Conservation (phyloP, 148 eudicot genomes). For the Amaranthus cruentus region DNA sequence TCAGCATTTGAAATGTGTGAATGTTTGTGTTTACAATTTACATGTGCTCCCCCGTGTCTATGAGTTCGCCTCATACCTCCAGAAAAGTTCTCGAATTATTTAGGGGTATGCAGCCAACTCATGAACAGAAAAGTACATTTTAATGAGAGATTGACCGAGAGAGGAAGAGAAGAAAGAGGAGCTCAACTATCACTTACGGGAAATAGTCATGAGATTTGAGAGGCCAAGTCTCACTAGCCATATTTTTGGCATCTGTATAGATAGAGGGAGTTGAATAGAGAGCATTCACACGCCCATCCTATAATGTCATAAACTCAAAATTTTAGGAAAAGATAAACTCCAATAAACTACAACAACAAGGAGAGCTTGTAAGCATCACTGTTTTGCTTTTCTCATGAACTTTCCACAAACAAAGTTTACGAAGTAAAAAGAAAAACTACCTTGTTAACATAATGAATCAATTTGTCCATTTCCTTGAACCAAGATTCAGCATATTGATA, state of each 20-base stretch:
- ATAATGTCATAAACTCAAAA: slow-evolving; percentile 14
- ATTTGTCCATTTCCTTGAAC: slow-evolving; percentile 94
- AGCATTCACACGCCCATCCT: slow-evolving; percentile 91
- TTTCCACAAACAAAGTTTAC: background rate
- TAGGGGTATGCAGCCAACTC: background rate
- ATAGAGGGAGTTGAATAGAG: slow-evolving; percentile 87
- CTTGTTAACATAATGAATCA: slow-evolving; percentile 82
- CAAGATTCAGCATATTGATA: slow-evolving; percentile 92
- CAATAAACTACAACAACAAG: background rate
- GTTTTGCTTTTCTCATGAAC: background rate
- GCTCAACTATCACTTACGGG: slow-evolving; percentile 50
- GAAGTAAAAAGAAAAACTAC: slow-evolving; percentile 21
- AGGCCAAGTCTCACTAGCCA: slow-evolving; percentile 66
- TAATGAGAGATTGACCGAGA: background rate
- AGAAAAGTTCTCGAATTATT: too few relatives aligned
- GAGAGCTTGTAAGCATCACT: background rate
- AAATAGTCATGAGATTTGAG: slow-evolving; percentile 76
- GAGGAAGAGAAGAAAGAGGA: background rate
- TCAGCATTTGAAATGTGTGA: too few relatives aligned
- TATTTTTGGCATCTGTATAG: slow-evolving; percentile 79
- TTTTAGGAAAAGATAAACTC: background rate
- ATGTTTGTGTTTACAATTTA: too few relatives aligned
- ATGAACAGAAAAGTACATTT: background rate
- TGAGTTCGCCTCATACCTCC: too few relatives aligned
- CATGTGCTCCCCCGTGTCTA: too few relatives aligned